Percentiles rank a stretch among this genome's conserved stretches.
Evolutionary conservation across 2,329 filamentous ascomycete genomes (phyloP).

Genomic region (Geosmithia flava): DNA sequence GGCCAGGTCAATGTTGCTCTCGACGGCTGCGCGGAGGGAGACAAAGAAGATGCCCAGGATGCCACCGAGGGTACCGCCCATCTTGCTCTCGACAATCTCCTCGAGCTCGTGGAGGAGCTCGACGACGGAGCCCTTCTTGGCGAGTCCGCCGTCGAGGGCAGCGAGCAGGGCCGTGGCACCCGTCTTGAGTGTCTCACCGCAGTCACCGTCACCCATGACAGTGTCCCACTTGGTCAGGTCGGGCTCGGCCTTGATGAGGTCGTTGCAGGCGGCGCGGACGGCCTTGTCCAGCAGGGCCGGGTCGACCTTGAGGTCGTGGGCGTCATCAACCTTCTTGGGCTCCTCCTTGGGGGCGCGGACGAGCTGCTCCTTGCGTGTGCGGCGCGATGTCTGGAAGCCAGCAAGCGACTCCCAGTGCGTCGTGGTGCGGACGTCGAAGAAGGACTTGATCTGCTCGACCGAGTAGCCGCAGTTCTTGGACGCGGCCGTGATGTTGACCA

Average conservation of each 20-base stretch:
- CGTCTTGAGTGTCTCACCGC: conserved; percentile 47
- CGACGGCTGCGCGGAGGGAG: conserved; percentile 28
- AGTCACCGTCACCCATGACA: conserved; percentile 42
- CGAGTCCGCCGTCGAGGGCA: conserved; percentile 27
- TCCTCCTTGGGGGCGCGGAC: conserved; percentile 21
- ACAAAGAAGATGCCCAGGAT: conserved; percentile 44
- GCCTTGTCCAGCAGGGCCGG: conserved; percentile 37
- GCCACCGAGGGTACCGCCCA: conserved; percentile 40
- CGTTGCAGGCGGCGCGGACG: conserved; percentile 39
- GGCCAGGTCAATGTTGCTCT: conserved; percentile 17
- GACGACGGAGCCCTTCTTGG: conserved; percentile 29
- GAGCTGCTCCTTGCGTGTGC: conserved; percentile 28
- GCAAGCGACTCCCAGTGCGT: conserved; percentile 41
- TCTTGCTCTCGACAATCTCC: conserved; percentile 42
- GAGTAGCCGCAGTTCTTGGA: conserved; percentile 31
- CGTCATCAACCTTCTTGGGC: conserved; percentile 21
- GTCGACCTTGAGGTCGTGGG: conserved; percentile 36
- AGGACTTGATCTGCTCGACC: conserved; percentile 41
- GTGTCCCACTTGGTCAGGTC: conserved; percentile 52
- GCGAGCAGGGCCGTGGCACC: conserved; percentile 37
- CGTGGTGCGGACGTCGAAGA: conserved; percentile 53
- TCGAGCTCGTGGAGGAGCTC: conserved; percentile 35
- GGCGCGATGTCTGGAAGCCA: conserved; percentile 25
- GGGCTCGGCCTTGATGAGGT: conserved; percentile 44
- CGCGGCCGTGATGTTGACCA: conserved; percentile 45